phyloP scores from a whole-genome alignment of 192 early-diverging fungal species.

The Podila verticillata region DNA sequence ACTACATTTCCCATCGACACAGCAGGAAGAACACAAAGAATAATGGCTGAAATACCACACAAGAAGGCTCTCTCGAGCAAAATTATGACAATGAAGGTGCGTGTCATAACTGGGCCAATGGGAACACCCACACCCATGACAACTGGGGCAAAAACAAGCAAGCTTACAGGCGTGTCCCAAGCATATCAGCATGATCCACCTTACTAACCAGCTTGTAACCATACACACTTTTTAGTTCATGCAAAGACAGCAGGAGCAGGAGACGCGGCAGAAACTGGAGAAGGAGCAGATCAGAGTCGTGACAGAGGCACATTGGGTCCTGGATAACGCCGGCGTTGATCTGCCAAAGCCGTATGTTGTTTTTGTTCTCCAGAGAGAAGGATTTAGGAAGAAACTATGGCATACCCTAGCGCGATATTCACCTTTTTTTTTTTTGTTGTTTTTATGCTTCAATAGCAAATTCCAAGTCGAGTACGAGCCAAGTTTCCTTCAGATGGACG shows the following conservation, averaged over 20 bases:
- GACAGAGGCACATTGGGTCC: conserved; percentile 48
- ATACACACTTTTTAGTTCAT: conserved; percentile 31
- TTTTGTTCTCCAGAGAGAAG: background rate
- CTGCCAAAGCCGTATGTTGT: conserved; percentile 45
- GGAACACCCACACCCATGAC: background rate
- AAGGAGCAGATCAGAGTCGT: conserved; percentile 30
- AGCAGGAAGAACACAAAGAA: background rate
- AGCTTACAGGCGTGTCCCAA: background rate
- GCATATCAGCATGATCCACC: too few species aligned
- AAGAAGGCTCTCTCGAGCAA: conserved; percentile 35
- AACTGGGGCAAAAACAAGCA: background rate
- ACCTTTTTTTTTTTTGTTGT: background rate
- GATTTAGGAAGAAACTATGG: background rate
- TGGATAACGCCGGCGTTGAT: conserved; percentile 28
- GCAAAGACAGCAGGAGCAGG: conserved; percentile 49
- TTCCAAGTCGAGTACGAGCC: conserved; percentile 49
- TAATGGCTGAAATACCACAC: conserved; percentile 24
- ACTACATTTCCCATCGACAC: background rate
- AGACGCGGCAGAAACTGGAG: conserved; percentile 38
- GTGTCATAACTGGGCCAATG: background rate
- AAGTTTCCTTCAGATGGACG: conserved; percentile 49
- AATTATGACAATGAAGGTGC: conserved; percentile 37
- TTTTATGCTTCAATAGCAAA: conserved; percentile 20
- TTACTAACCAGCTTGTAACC: background rate
- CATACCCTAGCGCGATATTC: background rate